A percentile compares a stretch with the other conserved stretches of the same genome.
These are phyloP conservation scores for Anaeromyces robustus DNA, from an alignment of 192 early-diverging fungal species.

Conservation along the genomic window DNA sequence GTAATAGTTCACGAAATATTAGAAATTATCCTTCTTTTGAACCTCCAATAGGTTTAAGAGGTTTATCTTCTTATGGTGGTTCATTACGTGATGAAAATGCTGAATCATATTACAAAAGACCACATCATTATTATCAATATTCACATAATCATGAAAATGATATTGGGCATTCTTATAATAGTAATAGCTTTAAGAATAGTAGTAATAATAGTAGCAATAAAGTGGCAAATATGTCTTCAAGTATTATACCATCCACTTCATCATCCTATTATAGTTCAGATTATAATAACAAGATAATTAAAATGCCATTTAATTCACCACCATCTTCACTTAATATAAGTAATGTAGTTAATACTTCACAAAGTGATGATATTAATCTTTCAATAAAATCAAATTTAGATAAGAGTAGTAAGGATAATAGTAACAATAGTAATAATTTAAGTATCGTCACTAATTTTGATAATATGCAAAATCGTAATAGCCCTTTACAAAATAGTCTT, in stretches of 20 bases:
- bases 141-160: no score
- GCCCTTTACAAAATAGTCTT: not conserved
- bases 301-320: no score
- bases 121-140: not conserved
- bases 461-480: not conserved
- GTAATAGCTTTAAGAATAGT: no score
- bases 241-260: not conserved
- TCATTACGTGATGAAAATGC: not conserved
- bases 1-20: not conserved
- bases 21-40: not conserved
- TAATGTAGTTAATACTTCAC: not conserved
- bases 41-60: not conserved
- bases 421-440: not conserved
- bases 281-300: not conserved
- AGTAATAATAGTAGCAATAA: no score
- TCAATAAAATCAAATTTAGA: not conserved
- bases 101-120: not conserved
- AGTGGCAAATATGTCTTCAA: not conserved
- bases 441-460: not conserved
- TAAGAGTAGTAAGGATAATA: not conserved
- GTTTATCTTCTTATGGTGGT: not conserved
- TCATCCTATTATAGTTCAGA: not conserved
- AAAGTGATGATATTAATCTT: not conserved
- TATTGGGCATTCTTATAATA: no score
- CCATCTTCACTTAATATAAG: not conserved